Conservation (phyloP, 768 basidiomycete genomes). For the Russula sp. region DNA sequence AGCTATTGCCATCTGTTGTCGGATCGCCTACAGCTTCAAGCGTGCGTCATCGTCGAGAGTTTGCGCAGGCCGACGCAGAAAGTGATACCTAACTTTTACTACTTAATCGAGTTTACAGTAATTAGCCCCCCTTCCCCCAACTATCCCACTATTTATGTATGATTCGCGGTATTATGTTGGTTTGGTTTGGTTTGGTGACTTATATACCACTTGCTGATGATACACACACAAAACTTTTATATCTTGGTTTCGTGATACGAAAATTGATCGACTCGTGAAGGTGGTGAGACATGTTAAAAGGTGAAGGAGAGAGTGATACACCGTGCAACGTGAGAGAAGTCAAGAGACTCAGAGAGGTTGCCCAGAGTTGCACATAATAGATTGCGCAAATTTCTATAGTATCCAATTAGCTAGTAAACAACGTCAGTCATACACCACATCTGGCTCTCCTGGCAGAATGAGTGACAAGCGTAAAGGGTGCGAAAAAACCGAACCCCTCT, state of each 20-base stretch:
- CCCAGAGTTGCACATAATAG: constrained; percentile 26
- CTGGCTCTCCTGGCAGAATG: constrained; percentile 22
- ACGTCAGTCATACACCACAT: constrained; percentile 25
- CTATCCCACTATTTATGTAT: constrained; percentile 5
- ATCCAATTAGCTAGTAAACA: constrained; percentile 26
- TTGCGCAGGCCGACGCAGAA: constrained; percentile 16
- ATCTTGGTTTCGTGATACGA: constrained; percentile 22
- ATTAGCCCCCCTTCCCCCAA: neutral
- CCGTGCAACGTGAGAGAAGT: constrained; percentile 1
- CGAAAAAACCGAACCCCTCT: constrained; percentile 12
- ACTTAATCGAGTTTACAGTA: neutral
- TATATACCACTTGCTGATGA: constrained; percentile 28
- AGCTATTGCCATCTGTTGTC: constrained; percentile 23
- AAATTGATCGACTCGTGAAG: constrained; percentile 16
- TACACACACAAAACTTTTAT: constrained; percentile 6
- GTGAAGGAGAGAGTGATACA: constrained; percentile 1
- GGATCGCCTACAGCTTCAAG: neutral
- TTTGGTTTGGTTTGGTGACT: constrained; percentile 8
- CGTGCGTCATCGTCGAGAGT: constrained; percentile 21
- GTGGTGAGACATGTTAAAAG: neutral
- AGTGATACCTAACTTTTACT: constrained; percentile 5
- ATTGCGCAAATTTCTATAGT: constrained; percentile 24
- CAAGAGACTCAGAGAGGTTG: neutral
- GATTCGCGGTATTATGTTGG: neutral
- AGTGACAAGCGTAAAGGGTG: constrained; percentile 22